Evolutionary conservation across 1,139 yeast genomes (phyloP).

Genomic region (Taphrina deformans): DNA sequence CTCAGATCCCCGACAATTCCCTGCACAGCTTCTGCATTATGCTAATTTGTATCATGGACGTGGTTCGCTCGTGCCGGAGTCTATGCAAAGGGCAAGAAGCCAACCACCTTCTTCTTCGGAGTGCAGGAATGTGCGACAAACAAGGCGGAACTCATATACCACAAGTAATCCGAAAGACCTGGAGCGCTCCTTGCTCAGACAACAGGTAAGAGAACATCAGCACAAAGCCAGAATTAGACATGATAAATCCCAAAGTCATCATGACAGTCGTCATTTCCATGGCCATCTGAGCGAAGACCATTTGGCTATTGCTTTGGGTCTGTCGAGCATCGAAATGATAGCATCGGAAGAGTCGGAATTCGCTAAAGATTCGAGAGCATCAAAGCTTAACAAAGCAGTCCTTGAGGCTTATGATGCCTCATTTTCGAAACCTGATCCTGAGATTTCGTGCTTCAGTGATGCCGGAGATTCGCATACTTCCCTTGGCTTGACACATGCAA

Average conservation of each 20-base stretch:
- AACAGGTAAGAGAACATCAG: neutral
- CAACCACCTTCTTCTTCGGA: neutral
- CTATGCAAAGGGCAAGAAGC: constrained; percentile 6
- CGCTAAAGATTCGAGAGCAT: neutral
- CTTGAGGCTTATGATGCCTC: neutral
- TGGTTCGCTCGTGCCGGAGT: neutral
- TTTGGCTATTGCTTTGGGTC: neutral
- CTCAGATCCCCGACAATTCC: neutral
- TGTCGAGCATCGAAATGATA: neutral
- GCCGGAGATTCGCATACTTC: constrained; percentile 10
- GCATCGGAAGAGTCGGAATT: neutral
- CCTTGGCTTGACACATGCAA: neutral
- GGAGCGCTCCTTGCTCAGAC: neutral
- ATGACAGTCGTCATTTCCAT: neutral
- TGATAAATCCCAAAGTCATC: neutral
- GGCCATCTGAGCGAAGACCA: neutral
- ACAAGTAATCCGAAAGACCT: neutral
- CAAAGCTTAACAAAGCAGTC: neutral
- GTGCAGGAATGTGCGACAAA: neutral
- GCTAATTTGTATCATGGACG: neutral
- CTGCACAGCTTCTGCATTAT: neutral
- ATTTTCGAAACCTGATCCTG: neutral
- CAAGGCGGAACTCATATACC: neutral
- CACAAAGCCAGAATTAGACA: neutral
- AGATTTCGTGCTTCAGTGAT: neutral